A percentile compares a stretch with the other conserved stretches of the same genome.
Evolutionary conservation across 1,139 yeast genomes (phyloP).

Genomic region (Debaryomycetaceae sp.): DNA sequence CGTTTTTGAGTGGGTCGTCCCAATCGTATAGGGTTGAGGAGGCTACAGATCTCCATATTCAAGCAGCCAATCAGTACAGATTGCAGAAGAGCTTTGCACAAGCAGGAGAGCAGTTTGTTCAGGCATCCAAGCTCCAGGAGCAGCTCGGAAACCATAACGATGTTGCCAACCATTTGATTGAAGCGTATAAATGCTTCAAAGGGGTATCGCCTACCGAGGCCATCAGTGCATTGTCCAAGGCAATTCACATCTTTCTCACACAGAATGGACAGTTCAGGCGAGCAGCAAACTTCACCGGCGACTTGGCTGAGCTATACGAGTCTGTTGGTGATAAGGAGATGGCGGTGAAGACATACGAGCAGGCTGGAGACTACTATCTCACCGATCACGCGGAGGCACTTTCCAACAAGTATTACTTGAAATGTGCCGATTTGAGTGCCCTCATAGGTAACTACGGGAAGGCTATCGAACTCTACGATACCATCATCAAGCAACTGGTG

Average conservation of each 20-base stretch:
- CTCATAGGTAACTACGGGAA: slow-evolving; percentile 63
- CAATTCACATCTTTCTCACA: slow-evolving; percentile 76
- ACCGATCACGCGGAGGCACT: slow-evolving; percentile 94
- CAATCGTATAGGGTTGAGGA: slow-evolving; percentile 73
- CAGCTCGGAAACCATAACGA: slow-evolving; percentile 81
- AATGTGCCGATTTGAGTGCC: slow-evolving; percentile 90
- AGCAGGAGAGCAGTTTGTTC: slow-evolving; percentile 83
- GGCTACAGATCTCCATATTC: slow-evolving; percentile 83
- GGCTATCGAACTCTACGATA: slow-evolving; percentile 75
- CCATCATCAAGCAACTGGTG: slow-evolving; percentile 69
- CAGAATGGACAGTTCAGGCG: slow-evolving; percentile 92
- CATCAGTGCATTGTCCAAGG: slow-evolving; percentile 68
- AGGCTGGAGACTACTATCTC: slow-evolving; percentile 94
- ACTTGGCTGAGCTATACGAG: slow-evolving; percentile 84
- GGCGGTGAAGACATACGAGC: slow-evolving; percentile 79
- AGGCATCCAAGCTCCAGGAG: slow-evolving; percentile 78
- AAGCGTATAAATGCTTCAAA: slow-evolving; percentile 85
- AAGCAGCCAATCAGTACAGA: slow-evolving; percentile 87
- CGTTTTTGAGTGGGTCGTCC: slow-evolving; percentile 70
- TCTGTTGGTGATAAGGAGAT: slow-evolving; percentile 58
- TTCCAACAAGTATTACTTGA: slow-evolving; percentile 81
- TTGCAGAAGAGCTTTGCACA: slow-evolving; percentile 63
- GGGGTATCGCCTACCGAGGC: slow-evolving; percentile 74
- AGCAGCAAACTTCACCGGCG: slow-evolving; percentile 92
- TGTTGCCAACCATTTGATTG: slow-evolving; percentile 86